phyloP scores from a whole-genome alignment of 805 yeast species.

The Lachancea waltii region DNA sequence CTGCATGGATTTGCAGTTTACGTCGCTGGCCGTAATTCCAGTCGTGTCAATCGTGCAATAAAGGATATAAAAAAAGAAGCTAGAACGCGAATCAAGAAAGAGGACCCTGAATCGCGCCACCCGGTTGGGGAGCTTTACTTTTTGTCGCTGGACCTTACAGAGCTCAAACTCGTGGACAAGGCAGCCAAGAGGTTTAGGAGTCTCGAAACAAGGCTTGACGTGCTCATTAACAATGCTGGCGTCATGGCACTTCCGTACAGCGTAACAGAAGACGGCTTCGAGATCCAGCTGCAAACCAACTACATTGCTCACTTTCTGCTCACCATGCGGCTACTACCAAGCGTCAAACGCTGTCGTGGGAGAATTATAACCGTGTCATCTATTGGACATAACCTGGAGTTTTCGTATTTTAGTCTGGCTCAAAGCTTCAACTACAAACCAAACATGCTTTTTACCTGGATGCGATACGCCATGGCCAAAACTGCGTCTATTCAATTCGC shows the following conservation, averaged over 20 bases:
- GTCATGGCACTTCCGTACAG: slow-evolving; percentile 69
- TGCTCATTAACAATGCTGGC: slow-evolving; percentile 74
- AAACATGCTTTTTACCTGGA: slow-evolving; percentile 64
- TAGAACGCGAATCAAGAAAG: slow-evolving; percentile 6
- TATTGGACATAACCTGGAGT: slow-evolving; percentile 53
- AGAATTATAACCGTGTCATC: slow-evolving; percentile 61
- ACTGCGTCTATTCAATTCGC: slow-evolving; percentile 71
- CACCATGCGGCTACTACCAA: slow-evolving; percentile 52
- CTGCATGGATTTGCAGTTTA: slow-evolving; percentile 74
- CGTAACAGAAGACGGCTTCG: slow-evolving; percentile 62
- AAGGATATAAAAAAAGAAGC: slow-evolving; percentile 53
- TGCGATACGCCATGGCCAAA: slow-evolving; percentile 72
- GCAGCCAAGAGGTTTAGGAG: slow-evolving; percentile 44
- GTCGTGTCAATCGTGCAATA: slow-evolving; percentile 52
- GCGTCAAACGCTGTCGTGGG: slow-evolving; percentile 38
- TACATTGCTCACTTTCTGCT: slow-evolving; percentile 69
- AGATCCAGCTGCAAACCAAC: slow-evolving; percentile 73
- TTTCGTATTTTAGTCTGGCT: slow-evolving; percentile 42
- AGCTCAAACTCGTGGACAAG: slow-evolving; percentile 38
- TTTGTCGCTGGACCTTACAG: slow-evolving; percentile 51
- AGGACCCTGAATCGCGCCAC: slow-evolving; percentile 14
- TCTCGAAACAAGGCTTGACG: slow-evolving; percentile 46
- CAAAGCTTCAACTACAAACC: slow-evolving; percentile 50
- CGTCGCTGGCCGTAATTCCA: slow-evolving; percentile 60
- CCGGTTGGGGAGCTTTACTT: slow-evolving; percentile 33